Evolutionary conservation across 208 protist species (phyloP), one percentile per base, ranked within the genome.

Genomic region (Crithidia thermophila): DNA sequence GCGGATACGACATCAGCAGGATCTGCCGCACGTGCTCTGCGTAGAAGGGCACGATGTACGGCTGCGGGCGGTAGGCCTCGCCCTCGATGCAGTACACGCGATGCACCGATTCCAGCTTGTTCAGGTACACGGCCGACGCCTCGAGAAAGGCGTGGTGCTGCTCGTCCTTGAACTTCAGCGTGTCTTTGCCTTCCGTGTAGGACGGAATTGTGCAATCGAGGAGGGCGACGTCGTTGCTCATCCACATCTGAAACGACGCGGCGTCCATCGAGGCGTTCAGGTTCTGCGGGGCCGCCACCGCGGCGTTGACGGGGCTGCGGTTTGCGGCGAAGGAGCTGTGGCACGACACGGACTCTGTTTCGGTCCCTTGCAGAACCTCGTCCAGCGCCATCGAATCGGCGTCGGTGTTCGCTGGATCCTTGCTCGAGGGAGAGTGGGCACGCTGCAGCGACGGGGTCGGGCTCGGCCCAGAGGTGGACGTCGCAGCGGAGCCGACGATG

Each of bases 21-120:
- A 96, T 87, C 51, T 86, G 84, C 20, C 83, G 88, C 37, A 91
- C 82, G 47, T 96, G 90, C 57, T 93, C 81, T 0, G 90, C 90
- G 71, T 96, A 94, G 75, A 90, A 80, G 30, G 90, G 87, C 63
- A 87, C 62, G 34, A 83, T 56, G 70, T 96, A 96, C 9, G 90
- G 87, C 66, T 91, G 84, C 45, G 74, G 71, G 33, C 56, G 67
- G 42, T 81, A 80, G 5, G 79, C 72, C n/a, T 77, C 59, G 1
- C 69, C 58, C 27, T 82, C 74, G 67, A 70, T 49, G 50, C 69
- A 81, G 51, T 85, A 77, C 28, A 62, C 40, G 11, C 77, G 79
- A 62, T 95, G 90, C 46, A 82, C 73, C 14, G 72, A 60, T 67
- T 95, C 87, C 7, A 95, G 72, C 56, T 77, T 82, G 42, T 66